These are phyloP conservation scores for Hymenotorrendiella dingleyae DNA, from an alignment of 2,329 filamentous ascomycete genomes.

Conservation along the genomic window DNA sequence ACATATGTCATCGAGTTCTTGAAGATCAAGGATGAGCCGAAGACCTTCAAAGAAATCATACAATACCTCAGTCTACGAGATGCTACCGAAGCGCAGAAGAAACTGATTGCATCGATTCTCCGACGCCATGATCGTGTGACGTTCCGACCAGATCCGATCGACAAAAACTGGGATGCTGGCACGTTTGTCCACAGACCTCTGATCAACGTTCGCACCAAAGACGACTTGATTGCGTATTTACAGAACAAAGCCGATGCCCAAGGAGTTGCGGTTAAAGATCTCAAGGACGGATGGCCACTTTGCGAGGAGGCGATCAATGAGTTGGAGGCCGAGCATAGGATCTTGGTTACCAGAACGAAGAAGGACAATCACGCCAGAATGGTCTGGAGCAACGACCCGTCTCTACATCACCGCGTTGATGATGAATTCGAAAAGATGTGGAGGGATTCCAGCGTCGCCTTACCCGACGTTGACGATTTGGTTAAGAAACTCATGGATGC, in stretches of 20 bases:
- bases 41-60: constrained; percentile 71
- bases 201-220: constrained; percentile 73
- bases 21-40: constrained; percentile 61
- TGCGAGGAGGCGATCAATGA: constrained; percentile 73
- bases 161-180: constrained; percentile 60
- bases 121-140: constrained; percentile 55
- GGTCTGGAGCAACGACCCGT: constrained; percentile 85
- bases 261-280: constrained; percentile 77
- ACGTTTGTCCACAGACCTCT: constrained; percentile 80
- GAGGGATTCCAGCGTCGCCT: constrained; percentile 68
- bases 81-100: constrained; percentile 54
- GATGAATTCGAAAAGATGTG: constrained; percentile 79
- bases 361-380: constrained; percentile 84
- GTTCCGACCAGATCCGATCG: constrained; percentile 53
- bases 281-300: constrained; percentile 92
- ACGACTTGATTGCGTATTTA: constrained; percentile 73
- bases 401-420: constrained; percentile 69
- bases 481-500: constrained; percentile 35
- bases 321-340: constrained; percentile 70
- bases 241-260: constrained; percentile 76
- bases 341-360: constrained; percentile 83
- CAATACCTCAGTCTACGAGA: constrained; percentile 70
- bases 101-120: constrained; percentile 62
- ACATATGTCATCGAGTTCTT: constrained; percentile 82
- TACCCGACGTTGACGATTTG: constrained; percentile 50